Evolutionary conservation across 2,329 filamentous ascomycete genomes (phyloP).

Genomic region (Claviceps africana): DNA sequence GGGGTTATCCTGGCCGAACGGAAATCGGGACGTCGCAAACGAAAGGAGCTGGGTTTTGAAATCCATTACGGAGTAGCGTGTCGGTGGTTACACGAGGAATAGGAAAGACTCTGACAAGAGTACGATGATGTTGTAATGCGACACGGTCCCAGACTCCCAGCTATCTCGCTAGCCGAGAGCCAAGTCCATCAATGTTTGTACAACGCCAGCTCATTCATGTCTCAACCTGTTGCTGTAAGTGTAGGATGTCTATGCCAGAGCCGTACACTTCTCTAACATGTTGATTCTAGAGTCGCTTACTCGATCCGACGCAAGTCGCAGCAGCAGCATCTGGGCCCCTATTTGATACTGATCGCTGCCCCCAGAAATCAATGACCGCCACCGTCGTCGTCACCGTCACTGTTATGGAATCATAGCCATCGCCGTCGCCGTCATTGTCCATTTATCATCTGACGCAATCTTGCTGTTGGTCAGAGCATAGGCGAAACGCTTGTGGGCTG

Average conservation of each 20-base stretch:
- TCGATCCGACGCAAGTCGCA: background rate
- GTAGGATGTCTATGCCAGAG: background rate
- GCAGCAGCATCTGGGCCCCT: background rate
- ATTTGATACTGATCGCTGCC: background rate
- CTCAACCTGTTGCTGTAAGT: conserved; percentile 1
- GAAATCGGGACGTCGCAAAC: background rate
- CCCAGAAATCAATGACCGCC: background rate
- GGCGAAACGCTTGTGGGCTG: background rate
- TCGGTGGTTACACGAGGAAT: background rate
- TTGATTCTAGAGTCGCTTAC: background rate
- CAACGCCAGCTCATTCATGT: conserved; percentile 5
- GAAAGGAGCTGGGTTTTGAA: background rate
- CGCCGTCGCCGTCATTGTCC: background rate
- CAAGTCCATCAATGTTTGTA: background rate
- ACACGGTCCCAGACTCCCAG: background rate
- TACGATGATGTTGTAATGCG: background rate
- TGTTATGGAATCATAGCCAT: no score
- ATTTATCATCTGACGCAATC: background rate
- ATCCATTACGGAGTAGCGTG: background rate
- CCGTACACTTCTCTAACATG: background rate
- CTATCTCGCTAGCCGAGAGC: conserved; percentile 1
- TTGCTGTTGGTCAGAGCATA: background rate
- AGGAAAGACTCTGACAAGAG: background rate
- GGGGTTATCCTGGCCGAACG: background rate
- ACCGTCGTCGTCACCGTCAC: background rate